Conservation (phyloP, 116 monocot genomes). For the Papilionanthe hybrid region DNA sequence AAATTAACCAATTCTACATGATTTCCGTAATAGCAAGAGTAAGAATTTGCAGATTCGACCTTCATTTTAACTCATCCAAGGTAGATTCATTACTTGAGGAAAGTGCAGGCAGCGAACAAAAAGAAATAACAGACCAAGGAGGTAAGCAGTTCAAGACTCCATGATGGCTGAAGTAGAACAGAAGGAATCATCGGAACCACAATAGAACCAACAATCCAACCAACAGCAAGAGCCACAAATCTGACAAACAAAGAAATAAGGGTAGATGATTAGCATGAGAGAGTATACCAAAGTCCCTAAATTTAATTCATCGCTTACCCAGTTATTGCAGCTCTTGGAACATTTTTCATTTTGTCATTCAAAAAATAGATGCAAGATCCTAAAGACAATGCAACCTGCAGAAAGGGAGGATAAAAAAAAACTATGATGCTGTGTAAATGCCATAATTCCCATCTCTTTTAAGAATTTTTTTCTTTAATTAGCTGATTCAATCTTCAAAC, state of each 20-base stretch:
- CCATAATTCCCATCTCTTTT: too few relatives aligned
- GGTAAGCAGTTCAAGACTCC: slow-evolving; percentile 89
- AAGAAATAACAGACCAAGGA: slow-evolving; percentile 79
- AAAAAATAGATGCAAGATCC: slow-evolving; percentile 89
- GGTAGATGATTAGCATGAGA: not conserved
- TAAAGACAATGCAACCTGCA: slow-evolving; percentile 81
- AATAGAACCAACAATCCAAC: slow-evolving; percentile 73
- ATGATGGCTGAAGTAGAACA: slow-evolving; percentile 58
- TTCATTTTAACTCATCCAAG: not conserved
- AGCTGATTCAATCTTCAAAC: too few relatives aligned
- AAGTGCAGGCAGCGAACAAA: slow-evolving; percentile 78
- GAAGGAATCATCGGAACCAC: slow-evolving; percentile 69
- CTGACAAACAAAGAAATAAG: slow-evolving; percentile 25
- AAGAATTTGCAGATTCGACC: not conserved
- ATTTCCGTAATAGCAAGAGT: not conserved
- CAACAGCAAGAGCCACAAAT: slow-evolving; percentile 66
- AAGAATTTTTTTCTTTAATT: too few relatives aligned
- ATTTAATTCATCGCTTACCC: slow-evolving; percentile 44
- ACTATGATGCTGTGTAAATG: too few relatives aligned
- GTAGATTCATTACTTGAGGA: slow-evolving; percentile 58
- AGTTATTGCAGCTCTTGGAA: slow-evolving; percentile 49
- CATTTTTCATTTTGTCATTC: slow-evolving; percentile 90
- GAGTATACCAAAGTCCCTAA: not conserved
- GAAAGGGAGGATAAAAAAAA: not conserved
- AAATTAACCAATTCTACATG: not conserved